These are phyloP conservation scores for Arthrobotrys megalospora DNA, from an alignment of 2,329 filamentous ascomycete genomes.

Conservation along the genomic window DNA sequence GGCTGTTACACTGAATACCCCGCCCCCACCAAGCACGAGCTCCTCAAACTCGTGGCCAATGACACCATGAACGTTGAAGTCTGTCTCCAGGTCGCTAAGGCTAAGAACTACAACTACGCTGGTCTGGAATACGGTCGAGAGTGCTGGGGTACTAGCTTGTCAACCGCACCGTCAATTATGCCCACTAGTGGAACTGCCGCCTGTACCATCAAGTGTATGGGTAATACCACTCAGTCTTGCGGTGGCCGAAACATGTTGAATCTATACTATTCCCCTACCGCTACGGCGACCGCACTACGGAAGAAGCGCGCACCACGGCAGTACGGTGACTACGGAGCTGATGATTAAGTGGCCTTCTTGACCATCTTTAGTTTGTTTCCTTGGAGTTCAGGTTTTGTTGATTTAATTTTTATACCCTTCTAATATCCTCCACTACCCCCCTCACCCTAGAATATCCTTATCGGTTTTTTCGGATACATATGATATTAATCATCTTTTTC, in stretches of 20 bases:
- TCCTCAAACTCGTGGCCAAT: conserved; percentile 55
- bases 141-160: conserved; percentile 62
- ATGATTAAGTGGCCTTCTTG: background rate
- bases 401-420: conserved; percentile 1
- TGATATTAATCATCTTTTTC: background rate
- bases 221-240: conserved; percentile 64
- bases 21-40: conserved; percentile 7
- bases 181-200: conserved; percentile 65
- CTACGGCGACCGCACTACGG: conserved; percentile 10
- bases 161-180: conserved; percentile 62
- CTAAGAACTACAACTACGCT: conserved; percentile 62
- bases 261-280: conserved; percentile 63
- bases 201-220: conserved; percentile 65
- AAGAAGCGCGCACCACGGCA: conserved; percentile 22
- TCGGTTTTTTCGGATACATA: background rate
- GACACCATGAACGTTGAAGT: conserved; percentile 64
- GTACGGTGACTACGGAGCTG: conserved; percentile 38
- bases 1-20: conserved; percentile 48
- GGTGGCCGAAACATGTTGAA: conserved; percentile 67
- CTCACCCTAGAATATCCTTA: background rate
- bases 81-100: conserved; percentile 64
- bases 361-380: background rate
- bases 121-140: conserved; percentile 65
- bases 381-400: conserved; percentile 46
- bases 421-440: too few species aligned